Percentiles rank a stretch among this genome's conserved stretches.
Evolutionary conservation across 257 asterid species (phyloP).

Genomic region (Przewalskia tangutica): DNA sequence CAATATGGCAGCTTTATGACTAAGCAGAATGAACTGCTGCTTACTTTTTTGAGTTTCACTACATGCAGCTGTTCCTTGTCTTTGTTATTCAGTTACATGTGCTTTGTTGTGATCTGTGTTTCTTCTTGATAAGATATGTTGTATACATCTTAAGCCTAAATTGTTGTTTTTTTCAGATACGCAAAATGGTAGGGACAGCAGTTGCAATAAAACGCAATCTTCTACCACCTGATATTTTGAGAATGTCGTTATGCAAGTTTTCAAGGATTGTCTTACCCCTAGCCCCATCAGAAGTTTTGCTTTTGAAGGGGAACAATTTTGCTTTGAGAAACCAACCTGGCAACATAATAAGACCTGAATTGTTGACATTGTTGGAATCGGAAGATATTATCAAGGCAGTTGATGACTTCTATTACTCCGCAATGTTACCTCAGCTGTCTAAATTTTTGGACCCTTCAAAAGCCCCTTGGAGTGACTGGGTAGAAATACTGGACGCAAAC

Average conservation of each 20-base stretch:
- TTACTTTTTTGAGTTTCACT: background rate
- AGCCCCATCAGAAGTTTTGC: constrained; percentile 86
- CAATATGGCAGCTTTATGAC: background rate
- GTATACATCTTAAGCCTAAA: background rate
- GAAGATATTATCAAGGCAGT: constrained; percentile 56
- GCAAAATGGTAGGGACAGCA: constrained; percentile 93
- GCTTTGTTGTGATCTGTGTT: background rate
- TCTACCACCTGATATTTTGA: constrained; percentile 61
- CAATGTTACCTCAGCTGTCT: constrained; percentile 60
- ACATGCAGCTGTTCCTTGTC: background rate
- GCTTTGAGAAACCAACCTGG: constrained; percentile 65
- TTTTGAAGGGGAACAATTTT: constrained; percentile 66
- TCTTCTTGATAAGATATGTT: background rate
- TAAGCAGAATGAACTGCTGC: background rate
- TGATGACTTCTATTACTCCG: constrained; percentile 49
- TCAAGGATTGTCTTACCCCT: constrained; percentile 77
- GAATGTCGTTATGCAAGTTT: constrained; percentile 60
- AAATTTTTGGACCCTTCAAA: constrained; percentile 50
- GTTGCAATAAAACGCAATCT: constrained; percentile 67
- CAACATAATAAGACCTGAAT: constrained; percentile 63
- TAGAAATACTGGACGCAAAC: constrained; percentile 50
- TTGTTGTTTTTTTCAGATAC: constrained; percentile 42
- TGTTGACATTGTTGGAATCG: constrained; percentile 69
- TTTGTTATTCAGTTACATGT: background rate
- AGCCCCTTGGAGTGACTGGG: constrained; percentile 82